A percentile compares a stretch with the other conserved stretches of the same genome.
Evolutionary conservation across 2,329 filamentous ascomycete genomes (phyloP).

Genomic region (Claviceps sp.): DNA sequence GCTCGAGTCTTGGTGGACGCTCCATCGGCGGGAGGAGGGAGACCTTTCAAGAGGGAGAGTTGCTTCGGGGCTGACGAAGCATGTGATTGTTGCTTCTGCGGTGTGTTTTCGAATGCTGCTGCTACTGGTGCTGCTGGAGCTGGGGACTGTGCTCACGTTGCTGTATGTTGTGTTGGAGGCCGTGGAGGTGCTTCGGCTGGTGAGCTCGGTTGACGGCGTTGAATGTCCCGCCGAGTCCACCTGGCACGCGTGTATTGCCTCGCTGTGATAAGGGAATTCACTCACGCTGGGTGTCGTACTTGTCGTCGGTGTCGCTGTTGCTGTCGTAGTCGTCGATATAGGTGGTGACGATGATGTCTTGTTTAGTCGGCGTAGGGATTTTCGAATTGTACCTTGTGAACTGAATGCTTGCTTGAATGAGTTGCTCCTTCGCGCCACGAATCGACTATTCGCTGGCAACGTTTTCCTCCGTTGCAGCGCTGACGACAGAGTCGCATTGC

Average conservation of each 20-base stretch:
- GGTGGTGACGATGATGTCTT: slow-evolving; percentile 6
- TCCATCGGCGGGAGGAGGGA: slow-evolving; percentile 14
- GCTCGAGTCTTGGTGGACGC: slow-evolving; percentile 13
- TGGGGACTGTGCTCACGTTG: slow-evolving; percentile 14
- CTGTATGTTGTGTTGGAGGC: slow-evolving; percentile 13
- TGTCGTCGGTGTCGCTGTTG: background rate
- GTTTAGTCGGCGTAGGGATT: slow-evolving; percentile 20
- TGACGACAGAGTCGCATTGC: slow-evolving; percentile 2
- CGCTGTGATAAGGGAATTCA: slow-evolving; percentile 23
- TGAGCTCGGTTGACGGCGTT: slow-evolving; percentile 8
- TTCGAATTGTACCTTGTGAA: slow-evolving; percentile 20
- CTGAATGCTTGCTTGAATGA: slow-evolving; percentile 18
- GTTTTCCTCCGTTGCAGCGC: background rate
- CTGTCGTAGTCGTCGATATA: slow-evolving; percentile 2
- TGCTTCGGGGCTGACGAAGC: slow-evolving; percentile 11
- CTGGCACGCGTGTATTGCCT: slow-evolving; percentile 32
- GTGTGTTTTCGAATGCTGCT: slow-evolving; percentile 16
- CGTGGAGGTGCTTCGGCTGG: slow-evolving; percentile 15
- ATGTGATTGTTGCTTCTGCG: slow-evolving; percentile 13
- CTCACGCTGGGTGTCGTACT: slow-evolving; percentile 6
- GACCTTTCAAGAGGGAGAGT: slow-evolving; percentile 8
- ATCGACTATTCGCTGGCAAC: slow-evolving; percentile 5
- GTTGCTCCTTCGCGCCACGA: slow-evolving; percentile 15
- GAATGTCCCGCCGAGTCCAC: background rate
- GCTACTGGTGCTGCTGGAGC: slow-evolving; percentile 13